A percentile compares a stretch with the other conserved stretches of the same genome.
Conservation (phyloP, 2,329 filamentous ascomycete species). For the Ophiostoma perfectum region DNA sequence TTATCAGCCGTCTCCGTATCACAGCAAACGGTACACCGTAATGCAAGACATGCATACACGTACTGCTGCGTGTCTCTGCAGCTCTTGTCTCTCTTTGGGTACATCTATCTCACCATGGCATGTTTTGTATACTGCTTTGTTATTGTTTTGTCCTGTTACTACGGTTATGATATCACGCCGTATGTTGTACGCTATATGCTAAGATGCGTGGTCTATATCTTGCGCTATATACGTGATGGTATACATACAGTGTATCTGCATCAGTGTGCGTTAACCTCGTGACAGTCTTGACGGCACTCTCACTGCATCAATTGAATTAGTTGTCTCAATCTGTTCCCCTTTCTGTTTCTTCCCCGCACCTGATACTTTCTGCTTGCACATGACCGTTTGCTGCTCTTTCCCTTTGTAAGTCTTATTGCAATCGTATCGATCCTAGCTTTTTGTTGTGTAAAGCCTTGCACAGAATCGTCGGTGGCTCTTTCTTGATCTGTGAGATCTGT, state of each 20-base stretch:
- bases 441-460: not conserved
- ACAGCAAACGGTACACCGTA: not conserved
- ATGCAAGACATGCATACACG: not conserved
- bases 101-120: not conserved
- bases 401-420: not conserved
- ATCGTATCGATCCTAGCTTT: not conserved
- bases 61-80: not conserved
- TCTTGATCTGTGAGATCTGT: not conserved
- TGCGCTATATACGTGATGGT: too few species aligned
- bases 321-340: not conserved
- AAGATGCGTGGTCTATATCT: too few species aligned
- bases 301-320: not conserved
- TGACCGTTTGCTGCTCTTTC: conserved; percentile 1
- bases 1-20: not conserved
- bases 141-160: not conserved
- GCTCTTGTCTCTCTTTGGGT: not conserved
- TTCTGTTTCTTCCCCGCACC: not conserved
- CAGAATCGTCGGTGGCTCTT: not conserved
- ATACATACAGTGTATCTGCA: too few species aligned
- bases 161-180: not conserved
- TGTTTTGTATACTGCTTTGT: not conserved
- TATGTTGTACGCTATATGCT: too few species aligned
- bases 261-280: too few species aligned
- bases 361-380: not conserved
- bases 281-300: too few species aligned